Evolutionary conservation across 257 asterid species (phyloP).

Genomic region (Petunia secreta): DNA sequence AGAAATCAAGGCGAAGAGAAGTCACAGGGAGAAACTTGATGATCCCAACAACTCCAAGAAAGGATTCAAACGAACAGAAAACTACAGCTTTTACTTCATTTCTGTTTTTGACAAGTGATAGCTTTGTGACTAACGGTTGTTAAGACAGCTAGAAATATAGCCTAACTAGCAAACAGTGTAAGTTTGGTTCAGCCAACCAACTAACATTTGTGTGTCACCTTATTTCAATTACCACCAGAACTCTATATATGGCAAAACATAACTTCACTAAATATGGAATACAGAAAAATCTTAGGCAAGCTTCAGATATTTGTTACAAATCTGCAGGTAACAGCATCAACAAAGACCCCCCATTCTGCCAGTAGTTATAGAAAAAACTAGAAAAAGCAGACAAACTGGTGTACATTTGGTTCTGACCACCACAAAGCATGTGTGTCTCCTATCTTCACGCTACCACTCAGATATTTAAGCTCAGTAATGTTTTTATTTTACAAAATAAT

Average conservation of each 20-base stretch:
- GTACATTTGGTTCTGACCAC: not conserved
- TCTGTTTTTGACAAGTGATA: not conserved
- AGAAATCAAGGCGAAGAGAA: not conserved
- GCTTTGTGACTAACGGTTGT: not conserved
- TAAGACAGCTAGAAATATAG: not conserved
- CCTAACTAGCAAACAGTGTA: not conserved
- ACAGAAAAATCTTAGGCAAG: not conserved
- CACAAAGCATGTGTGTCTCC: slow-evolving; percentile 3
- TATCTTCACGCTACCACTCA: slow-evolving; percentile 1
- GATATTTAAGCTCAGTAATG: not conserved
- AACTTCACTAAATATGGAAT: not conserved
- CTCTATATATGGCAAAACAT: not conserved
- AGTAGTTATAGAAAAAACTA: not conserved
- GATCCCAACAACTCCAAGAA: not conserved
- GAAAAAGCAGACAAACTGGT: not conserved
- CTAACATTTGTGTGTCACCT: not conserved
- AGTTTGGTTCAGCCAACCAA: not conserved
- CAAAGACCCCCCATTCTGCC: not conserved
- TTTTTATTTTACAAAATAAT: not conserved
- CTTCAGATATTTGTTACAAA: not conserved
- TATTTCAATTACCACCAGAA: not conserved
- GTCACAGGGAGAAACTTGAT: not conserved
- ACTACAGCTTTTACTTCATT: not conserved
- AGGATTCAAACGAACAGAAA: not conserved
- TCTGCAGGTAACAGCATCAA: not conserved